Evolutionary conservation across 2,329 filamentous ascomycete genomes (phyloP), one percentile per base, ranked within the genome.

Genomic region (Colletotrichum tofieldiae): DNA sequence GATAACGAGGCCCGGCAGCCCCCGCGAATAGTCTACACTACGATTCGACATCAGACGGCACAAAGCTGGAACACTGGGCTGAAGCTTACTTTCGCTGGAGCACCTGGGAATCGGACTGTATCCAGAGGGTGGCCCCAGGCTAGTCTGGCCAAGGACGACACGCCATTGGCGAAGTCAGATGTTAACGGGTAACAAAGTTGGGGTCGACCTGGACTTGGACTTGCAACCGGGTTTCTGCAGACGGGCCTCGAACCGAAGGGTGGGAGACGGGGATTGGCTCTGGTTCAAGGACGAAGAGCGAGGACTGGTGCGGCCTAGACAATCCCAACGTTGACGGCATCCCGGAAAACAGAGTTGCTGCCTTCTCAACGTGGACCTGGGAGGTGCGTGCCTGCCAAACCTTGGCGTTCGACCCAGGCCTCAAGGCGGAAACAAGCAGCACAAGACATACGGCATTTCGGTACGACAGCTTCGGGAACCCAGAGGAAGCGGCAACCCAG

Each of bases 51-150:
- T 72, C 65, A 59, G 69, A 72, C 65, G 69, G 59, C 69, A 64
- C 52, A 37, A 37, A 69, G 59, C 69, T 69, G 69, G 69, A 72
- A 72, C 69, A 69, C 69, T 69, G 65, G 69, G 29, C 47, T 64
- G 65, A 59, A 72, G 69, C 65, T 64, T 72, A 59, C 16, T 37
- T 23, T 37, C 16, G 49, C 29, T 20, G 35, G 51, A 35, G 56
- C 23, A 43, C 43, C 58, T 37, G 65, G 58, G 35, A 49, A 56
- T 67, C 55, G 16, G 51, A 35, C 51, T 35, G 51, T 11, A 14
- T 14, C 4, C 14, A 14, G 4, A 49, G n/a, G n/a, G 7, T 26
- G 18, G 18, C 43, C 45, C 16, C 14, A 11, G 43, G 6, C n/a
- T 20, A 47, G 18, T 8, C 43, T 47, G 43, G 23, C 47, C 23